Base-by-base conservation (phyloP, 805 yeast genomes). In the Limtongia smithiae region DNA sequence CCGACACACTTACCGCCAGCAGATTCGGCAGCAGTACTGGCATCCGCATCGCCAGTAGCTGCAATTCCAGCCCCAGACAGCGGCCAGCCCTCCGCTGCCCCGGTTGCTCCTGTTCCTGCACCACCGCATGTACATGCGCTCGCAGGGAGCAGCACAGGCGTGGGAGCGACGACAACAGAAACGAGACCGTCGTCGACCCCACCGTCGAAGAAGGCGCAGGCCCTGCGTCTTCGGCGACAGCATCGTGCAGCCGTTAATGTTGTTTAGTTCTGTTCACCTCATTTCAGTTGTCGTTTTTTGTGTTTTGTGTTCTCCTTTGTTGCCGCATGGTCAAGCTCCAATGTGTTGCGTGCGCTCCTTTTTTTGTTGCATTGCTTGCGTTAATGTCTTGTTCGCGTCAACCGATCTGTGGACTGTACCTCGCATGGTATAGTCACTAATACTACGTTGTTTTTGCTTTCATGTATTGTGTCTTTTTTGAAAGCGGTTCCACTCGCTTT, bases 221-320 rank as follows among this genome's bases (percentile, higher is more conserved):
- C 43, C 28, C 51, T 40, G 39, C 15, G 42, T 3, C 12, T 28
- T 34, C 36, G 41, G 32, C 45, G 51, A 17, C 51, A 42, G 41
- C 49, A 45, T 31, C 44, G 41, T 15, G 37, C 27, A 9, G 44
- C 44, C 4, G 20, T 9, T 8, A 27, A 40, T n/a, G 25, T 28
- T 7, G 38, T 36, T 8, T 36, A 15, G 18, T 40, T n/a, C n/a
- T n/a, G n/a, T n/a, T n/a, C n/a, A n/a, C n/a, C n/a, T n/a, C n/a
- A n/a, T n/a, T 25, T 43, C 34, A 9, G 28, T 43, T 32, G 31
- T 21, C 4, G n/a, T 42, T 20, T 22, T 24, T 14, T 21, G 21
- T 32, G 37, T 9, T 33, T 32, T 22, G 24, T 17, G 20, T 20
- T 35, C 36, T 35, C 11, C 28, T 4, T 18, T n/a, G 37, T 32